Percentiles rank a stretch among this genome's conserved stretches.
Evolutionary conservation across 1,139 yeast species (phyloP).

Genomic region (Casaregolazyma lundiana): DNA sequence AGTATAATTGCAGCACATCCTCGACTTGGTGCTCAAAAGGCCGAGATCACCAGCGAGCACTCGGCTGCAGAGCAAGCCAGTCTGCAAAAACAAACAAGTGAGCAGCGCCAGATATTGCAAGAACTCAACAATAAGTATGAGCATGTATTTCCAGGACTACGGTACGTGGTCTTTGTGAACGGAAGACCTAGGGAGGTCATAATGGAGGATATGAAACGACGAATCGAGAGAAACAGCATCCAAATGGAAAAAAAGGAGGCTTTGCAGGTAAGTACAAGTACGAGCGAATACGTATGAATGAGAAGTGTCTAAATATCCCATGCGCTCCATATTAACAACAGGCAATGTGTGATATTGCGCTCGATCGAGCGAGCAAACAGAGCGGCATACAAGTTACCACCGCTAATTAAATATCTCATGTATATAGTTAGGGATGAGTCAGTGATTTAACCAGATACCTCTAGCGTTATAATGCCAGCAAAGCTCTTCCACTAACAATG

Average conservation of each 20-base stretch:
- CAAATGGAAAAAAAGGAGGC: slow-evolving; percentile 59
- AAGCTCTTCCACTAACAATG: too few species aligned
- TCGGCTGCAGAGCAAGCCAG: slow-evolving; percentile 69
- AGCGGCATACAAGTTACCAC: not conserved
- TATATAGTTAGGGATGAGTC: not conserved
- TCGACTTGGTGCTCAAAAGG: slow-evolving; percentile 61
- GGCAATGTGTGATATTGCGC: slow-evolving; percentile 89
- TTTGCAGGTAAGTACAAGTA: slow-evolving; percentile 48
- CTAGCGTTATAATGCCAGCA: not conserved
- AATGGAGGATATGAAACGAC: slow-evolving; percentile 57
- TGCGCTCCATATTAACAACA: slow-evolving; percentile 16
- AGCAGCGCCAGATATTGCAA: slow-evolving; percentile 46
- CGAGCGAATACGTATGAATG: too few species aligned
- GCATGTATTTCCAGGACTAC: slow-evolving; percentile 66
- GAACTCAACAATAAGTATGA: slow-evolving; percentile 63
- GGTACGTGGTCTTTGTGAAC: slow-evolving; percentile 88
- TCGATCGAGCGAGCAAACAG: slow-evolving; percentile 53
- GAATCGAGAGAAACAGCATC: slow-evolving; percentile 56
- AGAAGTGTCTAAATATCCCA: too few species aligned
- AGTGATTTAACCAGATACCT: too few species aligned
- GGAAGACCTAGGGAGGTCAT: slow-evolving; percentile 66
- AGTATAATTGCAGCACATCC: slow-evolving; percentile 74
- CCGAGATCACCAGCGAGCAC: slow-evolving; percentile 52
- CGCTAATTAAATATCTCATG: not conserved
- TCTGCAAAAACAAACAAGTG: slow-evolving; percentile 43